Evolutionary conservation across 148 eudicot species (phyloP), one percentile per base, ranked within the genome.

Genomic region (Fagopyrum homotropicum): DNA sequence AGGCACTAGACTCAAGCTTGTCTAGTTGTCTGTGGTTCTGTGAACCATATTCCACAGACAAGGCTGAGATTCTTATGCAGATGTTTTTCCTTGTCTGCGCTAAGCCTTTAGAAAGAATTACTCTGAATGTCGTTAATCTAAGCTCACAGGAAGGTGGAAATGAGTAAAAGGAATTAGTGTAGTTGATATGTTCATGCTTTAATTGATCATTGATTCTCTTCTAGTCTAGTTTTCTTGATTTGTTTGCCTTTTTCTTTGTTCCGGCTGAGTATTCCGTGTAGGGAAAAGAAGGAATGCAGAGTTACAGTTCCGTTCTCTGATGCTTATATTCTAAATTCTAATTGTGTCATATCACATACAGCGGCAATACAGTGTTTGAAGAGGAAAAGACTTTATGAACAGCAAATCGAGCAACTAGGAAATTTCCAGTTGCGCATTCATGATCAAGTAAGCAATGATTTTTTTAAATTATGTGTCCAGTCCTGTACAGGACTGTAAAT

Each of bases 311-410:
- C 35, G 4, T 63, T 63, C 15, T 9, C 15, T 66, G 47, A 40
- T 66, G 71, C 45, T 66, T 40, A 35, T 12, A 5, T 30, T 29
- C 54, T 1, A 35, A 35, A 1, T 35, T 35, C 0, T 35, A 49
- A 49, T 49, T 2, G 9, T 45, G 43, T 46, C 51, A 14, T 55
- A 19, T 26, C 15, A 30, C 54, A 0, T 78, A 78, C 75, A 91
- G 98, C 94, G 70, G 97, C 98, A 44, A 93, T 91, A 73, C 92
- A 88, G 84, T 93, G 98, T 82, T 81, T 93, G 77, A 93, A 93
- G 90, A 84, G 90, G 86, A 93, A 91, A 81, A 85, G 85, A 80
- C 82, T 91, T 45, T 89, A 88, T 68, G 98, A 93, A 79, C 97
- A 91, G 52, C 94, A 91, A 84, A 72, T 93, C 70, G 97, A 93